Base-by-base conservation (phyloP, 1,139 yeast species). In the Pneumocystis wakefieldiae region DNA sequence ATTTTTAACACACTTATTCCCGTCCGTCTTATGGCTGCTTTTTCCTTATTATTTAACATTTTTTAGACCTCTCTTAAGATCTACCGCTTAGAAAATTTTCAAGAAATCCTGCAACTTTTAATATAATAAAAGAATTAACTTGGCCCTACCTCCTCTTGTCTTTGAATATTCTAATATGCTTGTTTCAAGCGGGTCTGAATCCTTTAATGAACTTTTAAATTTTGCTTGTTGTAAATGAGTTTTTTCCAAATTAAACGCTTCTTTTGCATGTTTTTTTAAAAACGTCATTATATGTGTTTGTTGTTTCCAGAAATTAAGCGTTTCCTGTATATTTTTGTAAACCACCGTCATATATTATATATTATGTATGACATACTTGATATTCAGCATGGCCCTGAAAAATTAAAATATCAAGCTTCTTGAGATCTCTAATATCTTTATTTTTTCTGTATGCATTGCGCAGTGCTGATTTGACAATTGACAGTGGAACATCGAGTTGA, bases 371-470 rank as follows among this genome's bases (percentile, higher is more conserved):
- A 7, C 62, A 29, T 36, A 66, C 68, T 73, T 88, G 96, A 75
- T 84, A 88, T 75, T 88, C 96, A 92, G 87, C 87, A 71, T 87
- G 92, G 7, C 94, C 95, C 37, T 68, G 66, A 78, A 86, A 83
- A 70, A 83, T 82, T 65, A 87, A 78, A 19, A 86, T 80, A 74
- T 87, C 88, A 68, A 81, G 77, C 58, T 86, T 82, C 39, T 82
- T 82, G 67, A 85, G 74, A 72, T 86, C 89, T 66, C 77, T 76
- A 62, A 87, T 87, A 72, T 79, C 86, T 72, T 95, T 80, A 71
- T 88, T 84, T 77, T 95, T 81, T 76, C 88, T 95, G 70, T 88
- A 88, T 74, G 88, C 95, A 74, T 87, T 95, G 80, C 96, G 84
- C 68, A 88, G 81, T 75, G 86, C 87, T 66, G 95, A 86, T 74